Base-by-base conservation (phyloP, 1,139 yeast species). In the Hanseniaspora sp. region DNA sequence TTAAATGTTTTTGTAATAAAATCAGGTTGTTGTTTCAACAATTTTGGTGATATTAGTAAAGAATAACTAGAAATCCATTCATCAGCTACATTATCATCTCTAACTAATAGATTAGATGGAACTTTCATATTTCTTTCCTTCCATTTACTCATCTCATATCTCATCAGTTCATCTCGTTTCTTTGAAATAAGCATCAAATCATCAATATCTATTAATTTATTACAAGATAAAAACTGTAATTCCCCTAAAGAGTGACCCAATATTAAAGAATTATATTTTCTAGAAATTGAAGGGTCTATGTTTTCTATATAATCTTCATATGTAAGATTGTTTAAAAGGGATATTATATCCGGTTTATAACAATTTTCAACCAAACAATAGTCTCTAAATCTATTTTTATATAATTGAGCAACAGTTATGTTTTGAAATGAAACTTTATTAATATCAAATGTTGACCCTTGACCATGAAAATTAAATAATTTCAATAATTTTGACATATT, bases 221-320 rank as follows among this genome's bases (percentile, higher is more conserved):
- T 63, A 48, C 76, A 65, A 0, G 78, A 74, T 31, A 67, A 49
- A 52, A 68, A 65, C 1, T 79, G 69, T 58, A 77, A 70, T 63
- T 80, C 84, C 5, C 84, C 85, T 38, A 80, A 63, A 0, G 84
- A 79, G 61, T 80, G 84, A 15, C 85, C 84, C 61, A 79, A 58
- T 12, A 65, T 55, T 55, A 23, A 47, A 28, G 46, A 43, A 23
- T 31, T 39, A 8, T 44, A 17, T 7, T 37, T 42, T 15, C 35
- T 34, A 17, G 37, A 18, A 38, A 57, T 61, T 45, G 64, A 55
- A 40, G 60, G 62, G 7, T 68, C 64, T 52, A 67, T 62, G 5
- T 61, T 66, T 1, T 66, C 68, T 2, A 64, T 63, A 23, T 63
- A 58, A 45, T 55, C 61, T 31, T 61, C 56, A 48, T 62, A 55